Evolutionary conservation across 495 filamentous ascomycete species (phyloP), one percentile per base, ranked within the genome.

Genomic region (Cercophora scortea): DNA sequence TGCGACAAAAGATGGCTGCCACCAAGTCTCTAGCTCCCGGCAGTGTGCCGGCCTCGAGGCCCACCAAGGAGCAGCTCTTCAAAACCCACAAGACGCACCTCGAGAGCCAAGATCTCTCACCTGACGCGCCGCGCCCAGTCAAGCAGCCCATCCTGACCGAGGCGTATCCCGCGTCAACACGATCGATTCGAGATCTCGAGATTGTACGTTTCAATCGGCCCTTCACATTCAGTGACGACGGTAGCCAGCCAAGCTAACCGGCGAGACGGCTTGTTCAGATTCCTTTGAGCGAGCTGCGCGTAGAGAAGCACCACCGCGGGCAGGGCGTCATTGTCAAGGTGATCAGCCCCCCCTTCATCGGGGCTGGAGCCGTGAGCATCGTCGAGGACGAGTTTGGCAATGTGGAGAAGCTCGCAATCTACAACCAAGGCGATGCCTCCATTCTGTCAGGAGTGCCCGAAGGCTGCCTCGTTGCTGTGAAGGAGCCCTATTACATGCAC

Each of bases 221-320:
- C 34, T 4, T n/a, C 34, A 3, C 5, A 8, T 11, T 15, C 19
- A 4, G n/a, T 33, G 9, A 35, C 8, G 18, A 3, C 15, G 5
- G 12, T 47, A 11, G 4, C 12, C n/a, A 13, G 16, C 38, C 38
- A 40, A 44, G 25, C 25, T 25, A 25, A 25, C 25, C 25, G 25
- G 5, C 2, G 5, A 2, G 25, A 2, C 25, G 25, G 25, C 25
- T 25, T 25, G 25, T 13, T 33, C 39, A 66, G 67, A 65, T 68
- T 15, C 61, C 63, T 8, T 56, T 70, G 11, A 60, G 47, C 44
- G 58, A 61, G 9, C 67, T 83, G 1, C 52, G 36, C 9, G 60
- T 78, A 6, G 76, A 81, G 51, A 78, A 71, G 8, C 78, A 79
- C 55, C 76, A 82, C 59, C 61, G 75, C 3, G 76, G 72, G 1